Base-by-base conservation (phyloP, 306 rosid species). In the Vigna mungo region DNA sequence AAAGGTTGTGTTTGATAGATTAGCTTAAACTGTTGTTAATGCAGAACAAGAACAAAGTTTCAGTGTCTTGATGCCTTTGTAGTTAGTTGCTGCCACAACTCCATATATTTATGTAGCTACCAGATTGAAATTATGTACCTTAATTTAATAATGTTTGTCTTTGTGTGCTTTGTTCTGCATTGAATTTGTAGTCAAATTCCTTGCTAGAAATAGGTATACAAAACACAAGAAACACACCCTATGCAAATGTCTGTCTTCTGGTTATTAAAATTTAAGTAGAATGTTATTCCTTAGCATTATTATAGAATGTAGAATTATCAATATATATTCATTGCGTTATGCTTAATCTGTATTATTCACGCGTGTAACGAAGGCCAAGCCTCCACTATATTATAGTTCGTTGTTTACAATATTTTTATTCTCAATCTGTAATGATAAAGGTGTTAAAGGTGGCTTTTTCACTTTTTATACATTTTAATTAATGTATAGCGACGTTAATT, bases 111-210 rank as follows among this genome's bases (percentile, higher is more conserved):
- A 39, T 77, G 47, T 66, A 20, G 6, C 47, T 12, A 15, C 36
- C 4, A 43, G 2, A 55, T 53, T 54, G 1, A 21, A 21, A 21
- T 21, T 21, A 21, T 21, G 37, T 68, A 32, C 60, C 73, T 36
- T 41, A 51, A 59, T 68, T 62, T 74, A 30, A 52, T 21, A 13
- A 44, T 68, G 65, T 74, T 75, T 70, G 32, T 79, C 71, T 55
- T 52, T 74, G 14, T 75, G 56, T 52, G 32, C 8, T 71, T 53
- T 44, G 41, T 75, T 75, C 41, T 2, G 5, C n/a, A 47, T 78
- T 12, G 82, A 77, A 56, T 12, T 56, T 51, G 55, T 64, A 37
- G 65, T 64, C 62, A 48, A 64, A 64, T 66, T 41, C 61, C 32
- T 21, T 12, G 30, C 7, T 64, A 76, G 74, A 65, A 76, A 52